Percentiles rank a stretch among this genome's conserved stretches.
These are phyloP conservation scores for Scenedesmus sp. DNA, from an alignment of 163 green algal genomes.

Conservation along the genomic window DNA sequence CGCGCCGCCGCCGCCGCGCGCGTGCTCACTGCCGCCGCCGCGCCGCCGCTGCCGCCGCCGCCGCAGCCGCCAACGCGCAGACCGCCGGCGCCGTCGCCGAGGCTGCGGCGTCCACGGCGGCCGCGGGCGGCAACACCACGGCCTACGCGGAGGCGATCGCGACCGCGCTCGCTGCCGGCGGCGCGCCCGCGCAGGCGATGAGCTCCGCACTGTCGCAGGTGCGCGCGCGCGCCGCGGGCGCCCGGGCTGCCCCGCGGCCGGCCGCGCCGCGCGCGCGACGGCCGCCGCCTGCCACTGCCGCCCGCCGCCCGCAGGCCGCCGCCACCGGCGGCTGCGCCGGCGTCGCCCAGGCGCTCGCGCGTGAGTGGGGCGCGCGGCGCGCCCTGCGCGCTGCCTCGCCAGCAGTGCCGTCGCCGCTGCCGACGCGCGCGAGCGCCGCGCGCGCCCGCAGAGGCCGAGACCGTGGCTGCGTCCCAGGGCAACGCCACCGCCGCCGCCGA, in stretches of 20 bases:
- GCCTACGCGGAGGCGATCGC: slow-evolving; percentile 27
- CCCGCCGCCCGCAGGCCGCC: slow-evolving; percentile 9
- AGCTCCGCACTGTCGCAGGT: not conserved
- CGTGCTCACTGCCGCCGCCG: no score
- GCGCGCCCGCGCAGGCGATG: not conserved
- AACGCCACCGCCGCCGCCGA: not conserved
- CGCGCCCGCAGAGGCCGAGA: not conserved
- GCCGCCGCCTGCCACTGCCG: no score
- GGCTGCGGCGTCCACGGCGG: not conserved
- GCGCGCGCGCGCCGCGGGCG: no score
- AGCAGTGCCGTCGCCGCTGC: not conserved
- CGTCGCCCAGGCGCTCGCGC: slow-evolving; percentile 24
- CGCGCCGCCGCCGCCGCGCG: no score
- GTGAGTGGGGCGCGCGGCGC: slow-evolving; percentile 4
- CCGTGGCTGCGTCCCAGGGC: slow-evolving; percentile 3
- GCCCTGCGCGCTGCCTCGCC: no score
- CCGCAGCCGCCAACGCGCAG: slow-evolving; percentile 8
- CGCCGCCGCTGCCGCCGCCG: no score
- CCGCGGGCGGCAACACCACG: not conserved
- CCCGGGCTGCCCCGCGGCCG: no score
- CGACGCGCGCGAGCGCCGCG: not conserved
- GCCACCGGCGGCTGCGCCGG: slow-evolving; percentile 2
- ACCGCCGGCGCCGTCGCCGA: not conserved
- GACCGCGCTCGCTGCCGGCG: slow-evolving; percentile 2
- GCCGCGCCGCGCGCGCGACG: no score